phyloP scores from a whole-genome alignment of 495 filamentous ascomycete genomes.

The Hypomontagnella submonticulosa region DNA sequence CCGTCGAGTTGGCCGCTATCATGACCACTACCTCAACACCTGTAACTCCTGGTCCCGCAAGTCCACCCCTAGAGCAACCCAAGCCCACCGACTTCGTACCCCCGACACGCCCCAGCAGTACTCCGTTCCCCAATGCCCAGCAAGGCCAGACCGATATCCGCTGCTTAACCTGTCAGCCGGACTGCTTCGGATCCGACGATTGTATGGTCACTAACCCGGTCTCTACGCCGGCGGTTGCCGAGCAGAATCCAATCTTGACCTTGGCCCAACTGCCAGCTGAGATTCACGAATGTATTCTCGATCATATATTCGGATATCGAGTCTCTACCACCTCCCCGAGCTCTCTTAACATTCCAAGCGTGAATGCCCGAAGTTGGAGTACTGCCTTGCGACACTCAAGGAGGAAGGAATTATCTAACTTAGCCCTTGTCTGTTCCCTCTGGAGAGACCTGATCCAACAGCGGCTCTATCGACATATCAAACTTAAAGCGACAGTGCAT shows the following conservation, averaged over 20 bases:
- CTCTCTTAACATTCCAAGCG: conserved; percentile 55
- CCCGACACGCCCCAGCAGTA: conserved; percentile 65
- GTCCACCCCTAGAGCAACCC: conserved; percentile 60
- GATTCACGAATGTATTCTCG: conserved; percentile 76
- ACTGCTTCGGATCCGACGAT: conserved; percentile 41
- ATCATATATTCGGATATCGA: conserved; percentile 74
- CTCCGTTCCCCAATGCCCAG: conserved; percentile 66
- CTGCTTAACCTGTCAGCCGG: conserved; percentile 52
- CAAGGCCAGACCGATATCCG: conserved; percentile 55
- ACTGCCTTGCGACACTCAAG: conserved; percentile 73
- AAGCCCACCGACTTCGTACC: conserved; percentile 61
- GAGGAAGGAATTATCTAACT: conserved; percentile 70
- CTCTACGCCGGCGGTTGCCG: conserved; percentile 31
- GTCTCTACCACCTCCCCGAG: conserved; percentile 66
- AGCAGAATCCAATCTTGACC: conserved; percentile 48
- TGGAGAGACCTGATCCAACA: conserved; percentile 75
- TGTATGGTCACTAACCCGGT: conserved; percentile 37
- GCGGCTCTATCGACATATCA: conserved; percentile 77
- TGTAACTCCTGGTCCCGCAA: conserved; percentile 64
- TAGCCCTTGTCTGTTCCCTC: conserved; percentile 69
- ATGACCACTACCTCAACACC: conserved; percentile 64
- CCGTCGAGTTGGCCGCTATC: conserved; percentile 59
- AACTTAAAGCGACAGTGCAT: conserved; percentile 73
- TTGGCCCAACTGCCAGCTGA: conserved; percentile 72
- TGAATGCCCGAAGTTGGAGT: conserved; percentile 67